Evolutionary conservation across 2,329 filamentous ascomycete genomes (phyloP).

Genomic region (Elsinoe australis): DNA sequence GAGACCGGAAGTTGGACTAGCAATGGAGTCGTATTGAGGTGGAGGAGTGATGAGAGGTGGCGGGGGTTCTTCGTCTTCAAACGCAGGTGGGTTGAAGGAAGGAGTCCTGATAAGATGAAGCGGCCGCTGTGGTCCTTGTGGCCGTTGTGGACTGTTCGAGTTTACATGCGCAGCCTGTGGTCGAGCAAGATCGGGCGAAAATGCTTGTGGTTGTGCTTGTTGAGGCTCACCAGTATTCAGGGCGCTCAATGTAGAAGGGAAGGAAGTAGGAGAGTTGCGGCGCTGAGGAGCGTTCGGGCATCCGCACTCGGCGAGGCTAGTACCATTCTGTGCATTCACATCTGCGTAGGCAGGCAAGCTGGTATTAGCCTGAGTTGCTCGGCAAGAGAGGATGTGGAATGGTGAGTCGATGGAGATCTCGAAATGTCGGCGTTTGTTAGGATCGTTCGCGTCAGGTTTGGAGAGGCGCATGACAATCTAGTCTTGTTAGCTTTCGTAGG

Average conservation of each 20-base stretch:
- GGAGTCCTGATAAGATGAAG: slow-evolving; percentile 78
- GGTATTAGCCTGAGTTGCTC: slow-evolving; percentile 85
- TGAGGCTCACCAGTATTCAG: slow-evolving; percentile 36
- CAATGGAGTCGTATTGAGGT: slow-evolving; percentile 72
- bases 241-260: slow-evolving; percentile 52
- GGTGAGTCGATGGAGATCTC: slow-evolving; percentile 96
- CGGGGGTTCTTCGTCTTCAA: slow-evolving; percentile 71
- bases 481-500: background rate
- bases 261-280: slow-evolving; percentile 42
- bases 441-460: slow-evolving; percentile 69
- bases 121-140: slow-evolving; percentile 47
- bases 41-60: slow-evolving; percentile 71
- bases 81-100: slow-evolving; percentile 81
- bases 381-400: slow-evolving; percentile 86
- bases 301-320: slow-evolving; percentile 47
- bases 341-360: slow-evolving; percentile 71
- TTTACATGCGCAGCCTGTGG: slow-evolving; percentile 40
- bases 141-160: slow-evolving; percentile 27
- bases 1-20: slow-evolving; percentile 61
- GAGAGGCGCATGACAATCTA: slow-evolving; percentile 90
- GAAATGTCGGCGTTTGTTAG: slow-evolving; percentile 75
- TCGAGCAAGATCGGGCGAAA: slow-evolving; percentile 45
- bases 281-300: slow-evolving; percentile 58
- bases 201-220: slow-evolving; percentile 23
- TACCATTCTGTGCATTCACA: slow-evolving; percentile 35